phyloP scores from a whole-genome alignment of 345 rosid genomes.

The Eucalyptus pauciflora region DNA sequence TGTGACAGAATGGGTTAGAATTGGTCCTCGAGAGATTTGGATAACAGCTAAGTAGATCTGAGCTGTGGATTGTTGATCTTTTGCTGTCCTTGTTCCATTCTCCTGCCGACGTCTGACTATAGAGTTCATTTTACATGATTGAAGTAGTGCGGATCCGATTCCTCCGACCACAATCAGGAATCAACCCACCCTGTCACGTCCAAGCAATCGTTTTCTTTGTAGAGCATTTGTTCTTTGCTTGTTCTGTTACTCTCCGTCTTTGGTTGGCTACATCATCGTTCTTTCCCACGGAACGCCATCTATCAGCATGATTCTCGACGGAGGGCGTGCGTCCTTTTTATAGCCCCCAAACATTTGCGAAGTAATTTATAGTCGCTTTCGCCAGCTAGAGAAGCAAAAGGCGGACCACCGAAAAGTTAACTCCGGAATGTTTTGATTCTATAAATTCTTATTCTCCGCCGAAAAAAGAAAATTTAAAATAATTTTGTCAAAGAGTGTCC shows the following conservation, averaged over 20 bases:
- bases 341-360: background rate
- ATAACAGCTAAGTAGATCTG: background rate
- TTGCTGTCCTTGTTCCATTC: background rate
- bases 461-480: background rate
- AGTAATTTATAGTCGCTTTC: background rate
- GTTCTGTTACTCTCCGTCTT: background rate
- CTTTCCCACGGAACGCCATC: background rate
- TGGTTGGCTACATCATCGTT: background rate
- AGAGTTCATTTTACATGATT: background rate
- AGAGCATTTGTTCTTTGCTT: background rate
- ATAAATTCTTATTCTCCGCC: fast-evolving
- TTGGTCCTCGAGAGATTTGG: background rate
- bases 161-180: background rate
- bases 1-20: background rate
- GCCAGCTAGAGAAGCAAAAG: background rate
- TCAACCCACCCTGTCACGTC: background rate
- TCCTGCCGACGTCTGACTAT: background rate
- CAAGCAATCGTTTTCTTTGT: background rate
- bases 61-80: background rate
- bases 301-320: background rate
- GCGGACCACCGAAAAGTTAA: background rate
- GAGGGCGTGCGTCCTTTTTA: background rate
- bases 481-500: background rate
- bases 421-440: background rate
- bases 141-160: background rate